Evolutionary conservation across 1,284 basidiomycete genomes (phyloP).

Genomic region (Mycosarcoma mackinlayi): DNA sequence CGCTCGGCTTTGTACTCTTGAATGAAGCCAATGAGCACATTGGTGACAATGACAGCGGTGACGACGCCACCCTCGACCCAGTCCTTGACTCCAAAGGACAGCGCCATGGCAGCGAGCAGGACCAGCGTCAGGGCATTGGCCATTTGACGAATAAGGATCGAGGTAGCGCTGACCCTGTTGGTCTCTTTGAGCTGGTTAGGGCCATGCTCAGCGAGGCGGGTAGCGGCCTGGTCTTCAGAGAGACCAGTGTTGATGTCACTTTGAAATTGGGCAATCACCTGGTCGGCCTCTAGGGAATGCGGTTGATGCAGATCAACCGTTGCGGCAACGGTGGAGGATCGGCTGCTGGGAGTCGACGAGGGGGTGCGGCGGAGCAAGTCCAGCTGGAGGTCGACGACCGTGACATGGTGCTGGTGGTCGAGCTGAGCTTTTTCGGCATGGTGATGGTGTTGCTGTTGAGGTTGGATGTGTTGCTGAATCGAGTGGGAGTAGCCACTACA

Average conservation of each 20-base stretch:
- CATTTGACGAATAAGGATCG: constrained; percentile 61
- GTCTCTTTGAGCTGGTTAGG: constrained; percentile 56
- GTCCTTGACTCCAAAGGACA: constrained; percentile 73
- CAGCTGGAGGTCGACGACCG: constrained; percentile 31
- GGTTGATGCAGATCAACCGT: constrained; percentile 59
- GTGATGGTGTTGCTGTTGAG: constrained; percentile 23
- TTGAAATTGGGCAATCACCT: constrained; percentile 43
- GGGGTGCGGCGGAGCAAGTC: constrained; percentile 20
- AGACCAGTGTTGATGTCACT: constrained; percentile 51
- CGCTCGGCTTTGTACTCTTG: constrained; percentile 64
- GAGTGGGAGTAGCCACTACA: constrained; percentile 58
- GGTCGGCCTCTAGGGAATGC: constrained; percentile 54
- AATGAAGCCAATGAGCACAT: constrained; percentile 60
- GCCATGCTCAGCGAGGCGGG: constrained; percentile 41
- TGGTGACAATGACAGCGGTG: constrained; percentile 71
- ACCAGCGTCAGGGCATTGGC: constrained; percentile 62
- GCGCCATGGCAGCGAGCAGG: constrained; percentile 74
- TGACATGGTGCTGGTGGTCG: constrained; percentile 31
- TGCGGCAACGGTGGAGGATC: constrained; percentile 53
- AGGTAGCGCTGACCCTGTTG: constrained; percentile 52
- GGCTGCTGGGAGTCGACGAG: constrained; percentile 33
- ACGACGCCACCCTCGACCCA: constrained; percentile 77
- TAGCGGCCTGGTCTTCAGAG: constrained; percentile 35
- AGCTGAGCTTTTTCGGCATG: constrained; percentile 32
- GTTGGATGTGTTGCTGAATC: constrained; percentile 12